These are phyloP conservation scores for Metschnikowia borealis DNA, from an alignment of 805 yeast genomes.

Conservation along the genomic window DNA sequence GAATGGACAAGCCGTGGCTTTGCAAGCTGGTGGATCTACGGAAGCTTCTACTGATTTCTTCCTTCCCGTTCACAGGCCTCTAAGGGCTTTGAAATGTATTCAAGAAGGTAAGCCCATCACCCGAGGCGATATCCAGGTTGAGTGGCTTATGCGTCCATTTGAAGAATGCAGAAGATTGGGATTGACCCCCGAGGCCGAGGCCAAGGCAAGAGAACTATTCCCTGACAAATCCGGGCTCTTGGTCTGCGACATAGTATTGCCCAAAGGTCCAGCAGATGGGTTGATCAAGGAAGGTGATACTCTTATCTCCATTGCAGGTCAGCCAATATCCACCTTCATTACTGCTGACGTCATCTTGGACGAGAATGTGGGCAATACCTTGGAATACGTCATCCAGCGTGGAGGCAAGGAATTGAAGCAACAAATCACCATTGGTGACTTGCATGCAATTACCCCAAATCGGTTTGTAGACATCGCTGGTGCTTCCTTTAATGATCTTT, in stretches of 20 bases:
- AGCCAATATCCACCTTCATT: constrained; percentile 62
- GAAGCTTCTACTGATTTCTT: constrained; percentile 93
- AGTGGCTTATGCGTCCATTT: constrained; percentile 81
- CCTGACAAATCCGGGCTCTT: constrained; percentile 77
- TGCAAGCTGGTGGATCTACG: constrained; percentile 91
- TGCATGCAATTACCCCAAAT: constrained; percentile 79
- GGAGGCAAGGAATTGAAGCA: constrained; percentile 60
- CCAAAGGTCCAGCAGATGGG: constrained; percentile 79
- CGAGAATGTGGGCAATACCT: constrained; percentile 54
- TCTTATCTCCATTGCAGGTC: constrained; percentile 66
- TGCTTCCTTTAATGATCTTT: constrained; percentile 77
- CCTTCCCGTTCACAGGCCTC: constrained; percentile 77
- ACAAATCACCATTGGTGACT: constrained; percentile 59
- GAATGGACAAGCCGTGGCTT: constrained; percentile 82
- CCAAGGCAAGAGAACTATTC: constrained; percentile 58
- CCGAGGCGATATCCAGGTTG: constrained; percentile 89
- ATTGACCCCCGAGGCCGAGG: constrained; percentile 68
- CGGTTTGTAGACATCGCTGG: constrained; percentile 81
- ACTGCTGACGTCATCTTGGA: constrained; percentile 83
- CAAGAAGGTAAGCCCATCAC: constrained; percentile 59
- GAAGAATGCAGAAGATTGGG: constrained; percentile 91
- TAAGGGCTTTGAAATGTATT: constrained; percentile 74
- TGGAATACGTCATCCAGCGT: constrained; percentile 46
- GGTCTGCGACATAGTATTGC: constrained; percentile 77
- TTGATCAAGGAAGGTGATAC: constrained; percentile 82